Evolutionary conservation across 495 filamentous ascomycete species (phyloP), one percentile per base, ranked within the genome.

Genomic region (Lentithecium fluviatile): DNA sequence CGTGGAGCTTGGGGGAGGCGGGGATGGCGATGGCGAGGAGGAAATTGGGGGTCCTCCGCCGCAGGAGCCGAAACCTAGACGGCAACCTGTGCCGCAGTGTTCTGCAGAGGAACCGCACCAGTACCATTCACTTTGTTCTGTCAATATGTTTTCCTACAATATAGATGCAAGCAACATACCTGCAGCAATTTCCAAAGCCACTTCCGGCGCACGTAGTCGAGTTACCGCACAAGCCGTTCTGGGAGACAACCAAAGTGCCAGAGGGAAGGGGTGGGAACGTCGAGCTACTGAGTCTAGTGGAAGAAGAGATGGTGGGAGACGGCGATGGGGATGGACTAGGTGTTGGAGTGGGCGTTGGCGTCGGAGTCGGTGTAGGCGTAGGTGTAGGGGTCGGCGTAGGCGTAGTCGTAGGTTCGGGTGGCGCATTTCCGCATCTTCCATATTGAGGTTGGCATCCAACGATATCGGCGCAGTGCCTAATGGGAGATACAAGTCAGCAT

Each of bases 51-150:
- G 43, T 37, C 1, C n/a, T 17, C 62, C 62, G 37, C 50, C 50
- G 37, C 62, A 65, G 1, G 43, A 47, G 2, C 62, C 62, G 42
- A 65, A 65, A 5, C 19, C 50, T 15, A 29, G 17, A 26, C 37
- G 40, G 21, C 62, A 65, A 13, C 62, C 62, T n/a, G 56, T 51
- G n/a, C 62, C 62, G 32, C 62, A 65, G 56, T 65, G 60, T 2
- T 21, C 56, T 15, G 17, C 23, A 0, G 34, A 42, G 26, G n/a
- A 54, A 1, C 62, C 62, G 45, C 62, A 65, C 17, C 20, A 65
- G 25, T 60, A 65, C n/a, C 19, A 65, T 49, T 65, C 40, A 32
- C 29, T 32, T 4, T 32, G 3, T 10, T 32, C 10, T 3, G 29
- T 32, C 29, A 32, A 32, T 32, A 32, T 3, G 29, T 32, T 32